Evolutionary conservation across 371 early-diverging fungal genomes (phyloP).

Genomic region (Mortierella sp.): DNA sequence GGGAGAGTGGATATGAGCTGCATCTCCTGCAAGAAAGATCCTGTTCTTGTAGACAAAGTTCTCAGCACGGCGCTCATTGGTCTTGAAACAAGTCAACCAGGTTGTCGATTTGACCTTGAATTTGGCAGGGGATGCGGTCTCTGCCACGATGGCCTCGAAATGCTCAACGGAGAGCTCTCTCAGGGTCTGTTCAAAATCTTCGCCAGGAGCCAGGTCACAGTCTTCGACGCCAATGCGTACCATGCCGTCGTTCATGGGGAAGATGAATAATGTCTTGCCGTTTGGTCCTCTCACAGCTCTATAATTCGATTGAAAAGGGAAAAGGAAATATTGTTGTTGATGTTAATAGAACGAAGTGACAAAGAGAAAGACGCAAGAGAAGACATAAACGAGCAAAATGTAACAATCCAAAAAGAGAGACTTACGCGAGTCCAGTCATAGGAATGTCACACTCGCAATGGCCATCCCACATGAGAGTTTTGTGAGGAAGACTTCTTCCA

Average conservation of each 20-base stretch:
- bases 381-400: too few relatives aligned
- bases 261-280: conserved; percentile 7
- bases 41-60: conserved; percentile 33
- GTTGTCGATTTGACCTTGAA: conserved; percentile 9
- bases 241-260: conserved; percentile 24
- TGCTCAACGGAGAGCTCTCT: conserved; percentile 28
- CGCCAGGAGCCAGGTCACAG: conserved; percentile 20
- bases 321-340: neutral
- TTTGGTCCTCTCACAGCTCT: conserved; percentile 15
- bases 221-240: conserved; percentile 22
- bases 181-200: conserved; percentile 28
- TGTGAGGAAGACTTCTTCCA: conserved; percentile 29
- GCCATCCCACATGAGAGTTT: conserved; percentile 34
- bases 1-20: conserved; percentile 62
- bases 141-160: conserved; percentile 30
- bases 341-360: too few relatives aligned
- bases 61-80: conserved; percentile 53
- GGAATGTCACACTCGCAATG: conserved; percentile 18
- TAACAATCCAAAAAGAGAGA: neutral
- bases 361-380: too few relatives aligned
- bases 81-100: conserved; percentile 42
- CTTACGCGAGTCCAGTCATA: conserved; percentile 26
- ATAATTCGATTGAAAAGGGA: neutral
- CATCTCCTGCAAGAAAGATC: conserved; percentile 63
- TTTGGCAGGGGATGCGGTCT: neutral